Percentiles rank a stretch among this genome's conserved stretches.
Evolutionary conservation across 257 asterid genomes (phyloP).

Genomic region (Scutellaria barbata): DNA sequence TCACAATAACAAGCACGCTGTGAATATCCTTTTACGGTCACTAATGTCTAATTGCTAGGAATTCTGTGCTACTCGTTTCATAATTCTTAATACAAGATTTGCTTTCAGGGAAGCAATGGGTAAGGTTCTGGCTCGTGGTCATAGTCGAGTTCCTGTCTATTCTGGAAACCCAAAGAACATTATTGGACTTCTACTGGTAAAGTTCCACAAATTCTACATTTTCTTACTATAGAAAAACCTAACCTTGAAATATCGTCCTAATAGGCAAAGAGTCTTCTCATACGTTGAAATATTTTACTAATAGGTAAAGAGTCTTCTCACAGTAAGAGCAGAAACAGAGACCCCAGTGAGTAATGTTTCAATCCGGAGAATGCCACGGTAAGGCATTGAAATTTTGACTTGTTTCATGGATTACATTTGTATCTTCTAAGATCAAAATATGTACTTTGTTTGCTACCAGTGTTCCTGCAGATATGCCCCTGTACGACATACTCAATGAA

Average conservation of each 20-base stretch:
- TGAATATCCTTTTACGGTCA: neutral
- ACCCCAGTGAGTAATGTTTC: conserved; percentile 91
- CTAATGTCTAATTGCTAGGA: neutral
- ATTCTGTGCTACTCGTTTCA: neutral
- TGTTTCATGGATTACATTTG: conserved; percentile 1
- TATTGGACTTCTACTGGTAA: conserved; percentile 86
- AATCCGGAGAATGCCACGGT: conserved; percentile 92
- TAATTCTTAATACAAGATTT: conserved; percentile 18
- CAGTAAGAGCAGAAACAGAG: conserved; percentile 86
- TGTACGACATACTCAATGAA: conserved; percentile 86
- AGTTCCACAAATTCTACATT: neutral
- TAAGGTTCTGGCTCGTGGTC: conserved; percentile 88
- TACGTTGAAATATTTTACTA: conserved; percentile 27
- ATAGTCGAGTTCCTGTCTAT: conserved; percentile 94
- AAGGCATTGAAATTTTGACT: conserved; percentile 24
- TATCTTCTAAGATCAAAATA: conserved; percentile 12
- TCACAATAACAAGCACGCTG: neutral
- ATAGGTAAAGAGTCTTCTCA: conserved; percentile 90
- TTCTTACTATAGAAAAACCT: conserved; percentile 1
- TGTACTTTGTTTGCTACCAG: conserved; percentile 45
- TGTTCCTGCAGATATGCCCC: conserved; percentile 92
- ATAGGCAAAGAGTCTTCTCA: conserved; percentile 71
- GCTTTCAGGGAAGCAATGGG: conserved; percentile 87
- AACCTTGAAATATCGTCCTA: neutral
- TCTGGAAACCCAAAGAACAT: conserved; percentile 73